Evolutionary conservation across 441 rosid genomes (phyloP).

Genomic region (Erysimum pusillum): DNA sequence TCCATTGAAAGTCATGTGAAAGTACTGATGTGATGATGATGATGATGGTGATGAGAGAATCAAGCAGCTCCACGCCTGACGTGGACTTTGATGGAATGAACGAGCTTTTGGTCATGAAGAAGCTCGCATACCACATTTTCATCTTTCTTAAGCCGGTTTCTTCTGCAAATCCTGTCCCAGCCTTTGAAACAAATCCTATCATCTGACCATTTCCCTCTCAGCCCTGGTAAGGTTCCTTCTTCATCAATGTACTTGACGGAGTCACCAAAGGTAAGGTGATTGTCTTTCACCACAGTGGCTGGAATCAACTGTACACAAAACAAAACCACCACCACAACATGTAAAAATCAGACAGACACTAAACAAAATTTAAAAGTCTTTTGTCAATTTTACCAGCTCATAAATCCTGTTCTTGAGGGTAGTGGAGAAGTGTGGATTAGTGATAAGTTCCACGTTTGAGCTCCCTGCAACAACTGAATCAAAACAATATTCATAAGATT

Average conservation of each 20-base stretch:
- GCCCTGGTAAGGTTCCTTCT: constrained; percentile 13
- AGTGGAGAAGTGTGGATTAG: constrained; percentile 14
- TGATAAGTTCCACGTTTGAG: background rate
- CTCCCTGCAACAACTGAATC: constrained; percentile 16
- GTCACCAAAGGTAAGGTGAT: constrained; percentile 5
- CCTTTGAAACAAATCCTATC: constrained; percentile 34
- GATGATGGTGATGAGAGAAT: background rate
- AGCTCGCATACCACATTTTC: constrained; percentile 29
- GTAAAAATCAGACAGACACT: background rate
- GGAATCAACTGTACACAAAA: constrained; percentile 38
- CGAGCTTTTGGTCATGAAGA: background rate
- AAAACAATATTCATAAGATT: background rate
- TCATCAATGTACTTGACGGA: constrained; percentile 25
- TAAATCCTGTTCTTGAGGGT: constrained; percentile 19
- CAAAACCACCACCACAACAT: background rate
- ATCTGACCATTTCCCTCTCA: constrained; percentile 35
- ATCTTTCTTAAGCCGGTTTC: constrained; percentile 25
- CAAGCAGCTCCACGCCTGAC: constrained; percentile 16
- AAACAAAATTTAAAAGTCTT: no score
- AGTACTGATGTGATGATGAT: background rate
- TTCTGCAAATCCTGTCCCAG: constrained; percentile 43
- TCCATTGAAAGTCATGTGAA: background rate
- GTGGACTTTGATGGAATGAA: constrained; percentile 28
- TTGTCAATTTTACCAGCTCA: constrained; percentile 34
- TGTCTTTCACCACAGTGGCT: background rate